Evolutionary conservation across 192 early-diverging fungal species (phyloP).

Genomic region (Coemansia biformis): DNA sequence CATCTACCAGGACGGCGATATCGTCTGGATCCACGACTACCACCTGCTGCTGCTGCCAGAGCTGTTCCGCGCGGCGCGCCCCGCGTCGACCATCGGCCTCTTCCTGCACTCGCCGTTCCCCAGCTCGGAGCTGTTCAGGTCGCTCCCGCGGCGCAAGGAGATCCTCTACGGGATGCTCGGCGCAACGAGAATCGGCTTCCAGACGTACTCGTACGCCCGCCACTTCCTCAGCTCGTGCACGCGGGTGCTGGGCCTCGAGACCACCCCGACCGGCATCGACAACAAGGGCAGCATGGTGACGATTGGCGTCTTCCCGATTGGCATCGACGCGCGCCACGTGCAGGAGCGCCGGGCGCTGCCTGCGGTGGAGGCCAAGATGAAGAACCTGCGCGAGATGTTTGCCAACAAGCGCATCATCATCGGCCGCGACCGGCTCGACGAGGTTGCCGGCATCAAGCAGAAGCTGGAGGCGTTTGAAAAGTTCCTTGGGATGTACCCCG

Average conservation of each 20-base stretch:
- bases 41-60: slow-evolving; percentile 87
- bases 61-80: slow-evolving; percentile 73
- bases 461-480: slow-evolving; percentile 93
- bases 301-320: slow-evolving; percentile 92
- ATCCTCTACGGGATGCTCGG: slow-evolving; percentile 85
- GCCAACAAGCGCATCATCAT: slow-evolving; percentile 89
- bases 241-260: slow-evolving; percentile 88
- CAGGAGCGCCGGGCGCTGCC: slow-evolving; percentile 58
- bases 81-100: slow-evolving; percentile 81
- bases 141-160: slow-evolving; percentile 75
- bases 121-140: slow-evolving; percentile 88
- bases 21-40: slow-evolving; percentile 90
- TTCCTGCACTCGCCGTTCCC: slow-evolving; percentile 97
- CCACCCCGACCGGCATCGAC: slow-evolving; percentile 83
- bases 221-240: slow-evolving; percentile 94
- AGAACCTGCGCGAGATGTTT: slow-evolving; percentile 75
- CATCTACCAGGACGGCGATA: slow-evolving; percentile 73
- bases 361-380: slow-evolving; percentile 72
- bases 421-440: slow-evolving; percentile 93
- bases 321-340: slow-evolving; percentile 83
- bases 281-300: slow-evolving; percentile 68
- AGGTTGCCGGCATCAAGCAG: slow-evolving; percentile 89
- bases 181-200: slow-evolving; percentile 90
- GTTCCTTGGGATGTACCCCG: slow-evolving; percentile 83
- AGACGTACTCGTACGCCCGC: slow-evolving; percentile 91